phyloP scores from a whole-genome alignment of 768 basidiomycete genomes.

The Butyriboletus loyo region DNA sequence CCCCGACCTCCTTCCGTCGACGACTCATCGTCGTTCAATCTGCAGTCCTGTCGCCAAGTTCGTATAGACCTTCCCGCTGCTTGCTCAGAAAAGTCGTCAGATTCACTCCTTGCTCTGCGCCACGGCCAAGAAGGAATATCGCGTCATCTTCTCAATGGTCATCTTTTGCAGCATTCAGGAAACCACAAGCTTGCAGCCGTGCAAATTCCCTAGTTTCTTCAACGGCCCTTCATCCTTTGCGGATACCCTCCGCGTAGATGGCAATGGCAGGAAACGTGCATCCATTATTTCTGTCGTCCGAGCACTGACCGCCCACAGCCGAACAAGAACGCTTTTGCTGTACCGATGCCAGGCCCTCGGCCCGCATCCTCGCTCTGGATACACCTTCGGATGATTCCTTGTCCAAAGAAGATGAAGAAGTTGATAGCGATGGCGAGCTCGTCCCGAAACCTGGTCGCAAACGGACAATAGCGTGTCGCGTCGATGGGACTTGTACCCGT shows the following conservation, averaged over 20 bases:
- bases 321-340: slow-evolving; percentile 3
- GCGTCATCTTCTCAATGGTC: slow-evolving; percentile 68
- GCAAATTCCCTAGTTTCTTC: slow-evolving; percentile 59
- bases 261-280: slow-evolving; percentile 20
- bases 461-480: no score
- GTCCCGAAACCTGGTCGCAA: no score
- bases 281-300: slow-evolving; percentile 26
- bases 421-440: no score
- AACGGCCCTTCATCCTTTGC: slow-evolving; percentile 37
- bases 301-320: slow-evolving; percentile 8
- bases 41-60: slow-evolving; percentile 67
- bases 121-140: slow-evolving; percentile 56
- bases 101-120: slow-evolving; percentile 26
- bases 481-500: no score
- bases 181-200: slow-evolving; percentile 63
- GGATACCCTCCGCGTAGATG: slow-evolving; percentile 28
- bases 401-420: no score
- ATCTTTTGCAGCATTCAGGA: slow-evolving; percentile 73
- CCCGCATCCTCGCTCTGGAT: slow-evolving; percentile 14
- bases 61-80: slow-evolving; percentile 40
- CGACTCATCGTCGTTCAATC: slow-evolving; percentile 53
- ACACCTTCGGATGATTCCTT: slow-evolving; percentile 35
- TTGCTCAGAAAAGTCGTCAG: slow-evolving; percentile 15
- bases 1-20: slow-evolving; percentile 20
- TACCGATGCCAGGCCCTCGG: slow-evolving; percentile 8